A percentile compares a stretch with the other conserved stretches of the same genome.
Conservation (phyloP, 1,284 basidiomycete genomes). For the Trametes polyzona region DNA sequence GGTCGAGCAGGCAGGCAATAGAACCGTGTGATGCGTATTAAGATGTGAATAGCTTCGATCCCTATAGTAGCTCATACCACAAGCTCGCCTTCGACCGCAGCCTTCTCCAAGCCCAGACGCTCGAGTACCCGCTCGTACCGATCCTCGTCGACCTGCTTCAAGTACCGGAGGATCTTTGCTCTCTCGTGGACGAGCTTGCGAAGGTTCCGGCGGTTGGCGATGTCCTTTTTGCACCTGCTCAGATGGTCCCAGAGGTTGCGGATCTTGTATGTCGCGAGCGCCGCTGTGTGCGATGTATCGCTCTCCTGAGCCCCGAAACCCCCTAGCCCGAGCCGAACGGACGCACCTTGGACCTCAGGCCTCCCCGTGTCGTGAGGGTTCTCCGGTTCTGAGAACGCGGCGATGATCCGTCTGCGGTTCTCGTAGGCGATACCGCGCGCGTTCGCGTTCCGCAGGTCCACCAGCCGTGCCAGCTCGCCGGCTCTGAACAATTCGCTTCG, state of each 20-base stretch:
- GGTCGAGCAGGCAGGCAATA: neutral
- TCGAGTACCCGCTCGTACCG: conserved; percentile 78
- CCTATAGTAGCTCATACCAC: conserved; percentile 47
- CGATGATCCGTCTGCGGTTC: conserved; percentile 82
- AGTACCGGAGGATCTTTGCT: conserved; percentile 83
- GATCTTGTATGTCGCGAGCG: conserved; percentile 86
- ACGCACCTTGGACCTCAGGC: conserved; percentile 86
- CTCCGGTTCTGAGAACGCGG: conserved; percentile 73
- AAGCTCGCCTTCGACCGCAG: conserved; percentile 89
- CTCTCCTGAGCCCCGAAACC: neutral
- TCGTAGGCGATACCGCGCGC: conserved; percentile 84
- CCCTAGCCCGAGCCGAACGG: neutral
- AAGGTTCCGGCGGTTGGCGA: conserved; percentile 77
- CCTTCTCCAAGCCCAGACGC: conserved; percentile 78
- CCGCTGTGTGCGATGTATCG: conserved; percentile 54
- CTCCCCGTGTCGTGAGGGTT: conserved; percentile 81
- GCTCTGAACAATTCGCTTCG: conserved; percentile 59
- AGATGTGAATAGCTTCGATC: conserved; percentile 12
- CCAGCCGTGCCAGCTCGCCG: conserved; percentile 67
- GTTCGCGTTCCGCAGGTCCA: conserved; percentile 89
- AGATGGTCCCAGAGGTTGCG: conserved; percentile 84
- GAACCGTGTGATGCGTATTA: conserved; percentile 7
- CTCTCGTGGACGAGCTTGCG: conserved; percentile 81
- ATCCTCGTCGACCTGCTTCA: conserved; percentile 66
- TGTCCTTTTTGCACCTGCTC: conserved; percentile 71